Evolutionary conservation across 495 filamentous ascomycete species (phyloP), one percentile per base, ranked within the genome.

Genomic region (Eremomyces bilateralis): DNA sequence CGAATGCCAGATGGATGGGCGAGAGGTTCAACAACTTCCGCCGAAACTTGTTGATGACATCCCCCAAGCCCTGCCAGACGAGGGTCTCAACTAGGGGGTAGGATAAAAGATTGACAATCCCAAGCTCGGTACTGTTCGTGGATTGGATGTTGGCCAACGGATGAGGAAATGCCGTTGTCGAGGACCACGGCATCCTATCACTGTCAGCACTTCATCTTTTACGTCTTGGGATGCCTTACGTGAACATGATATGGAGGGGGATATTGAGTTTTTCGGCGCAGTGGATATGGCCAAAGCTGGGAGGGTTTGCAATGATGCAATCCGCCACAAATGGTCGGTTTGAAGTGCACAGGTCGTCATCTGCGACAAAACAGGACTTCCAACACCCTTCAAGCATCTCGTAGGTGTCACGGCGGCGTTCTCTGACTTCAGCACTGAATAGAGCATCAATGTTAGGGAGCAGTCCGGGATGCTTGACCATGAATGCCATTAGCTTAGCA

Each of bases 381-480:
- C 79, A 85, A 45, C 78, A 84, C 2, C 79, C 78, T n/a, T 68
- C 52, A 21, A 85, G 60, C 35, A 80, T 77, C 34, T 70, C 57
- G 31, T 64, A 69, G 61, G 84, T 79, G 4, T 66, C 68, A 20
- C 61, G 61, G 16, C 76, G 61, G n/a, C 72, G 59, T 41, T 65
- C 61, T 1, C 60, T 61, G 22, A 85, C 65, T 35, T 79, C 76
- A 8, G 79, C 79, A 27, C 59, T 67, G 29, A 65, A 64, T 15
- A 85, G 53, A 3, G 71, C 62, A 32, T 72, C 61, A 30, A 83
- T 58, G 10, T 67, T 67, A 0, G 79, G 79, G 53, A 83, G 73
- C 36, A 88, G 57, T 1, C 79, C 75, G 10, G 77, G 75, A 51
- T 88, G 80, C 48, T 80, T 80, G 15, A 83, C 77, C 79, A 84